Evolutionary conservation across 805 yeast genomes (phyloP).

Genomic region (Candida bentonensis): DNA sequence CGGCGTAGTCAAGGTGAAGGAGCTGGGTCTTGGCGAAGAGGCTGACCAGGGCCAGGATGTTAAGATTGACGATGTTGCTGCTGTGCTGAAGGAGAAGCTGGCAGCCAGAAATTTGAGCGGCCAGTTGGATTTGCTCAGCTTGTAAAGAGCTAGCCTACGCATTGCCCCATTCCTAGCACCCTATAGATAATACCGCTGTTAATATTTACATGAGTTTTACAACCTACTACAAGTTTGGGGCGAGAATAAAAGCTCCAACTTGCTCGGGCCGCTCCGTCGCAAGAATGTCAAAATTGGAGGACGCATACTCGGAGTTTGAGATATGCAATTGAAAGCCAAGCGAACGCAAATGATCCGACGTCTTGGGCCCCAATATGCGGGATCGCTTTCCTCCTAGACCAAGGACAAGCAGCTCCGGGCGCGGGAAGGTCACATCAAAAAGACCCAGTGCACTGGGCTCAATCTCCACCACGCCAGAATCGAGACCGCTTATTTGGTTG

Average conservation of each 20-base stretch:
- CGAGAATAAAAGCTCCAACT: slow-evolving; percentile 60
- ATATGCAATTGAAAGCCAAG: slow-evolving; percentile 62
- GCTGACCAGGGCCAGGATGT: slow-evolving; percentile 80
- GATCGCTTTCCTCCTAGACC: slow-evolving; percentile 52
- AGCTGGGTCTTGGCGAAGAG: slow-evolving; percentile 75
- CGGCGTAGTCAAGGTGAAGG: slow-evolving; percentile 76
- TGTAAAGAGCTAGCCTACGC: not conserved
- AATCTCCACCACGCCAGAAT: slow-evolving; percentile 41
- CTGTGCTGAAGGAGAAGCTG: slow-evolving; percentile 35
- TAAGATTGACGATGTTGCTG: slow-evolving; percentile 44
- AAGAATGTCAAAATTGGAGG: slow-evolving; percentile 54
- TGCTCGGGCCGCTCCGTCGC: slow-evolving; percentile 69
- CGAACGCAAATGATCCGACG: slow-evolving; percentile 32
- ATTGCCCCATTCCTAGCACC: not conserved
- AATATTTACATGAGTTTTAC: too few relatives aligned
- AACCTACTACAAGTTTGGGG: slow-evolving; percentile 43
- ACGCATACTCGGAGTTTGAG: slow-evolving; percentile 50
- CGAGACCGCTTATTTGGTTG: slow-evolving; percentile 28
- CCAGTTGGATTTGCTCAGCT: not conserved
- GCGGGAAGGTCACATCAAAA: slow-evolving; percentile 48
- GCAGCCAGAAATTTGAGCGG: slow-evolving; percentile 11
- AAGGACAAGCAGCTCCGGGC: slow-evolving; percentile 60
- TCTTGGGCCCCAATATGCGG: slow-evolving; percentile 46
- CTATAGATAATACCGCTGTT: not conserved
- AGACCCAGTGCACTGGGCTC: slow-evolving; percentile 31